Conservation (phyloP, 139 green algal species). For the Chlamydomonas eustigma region DNA sequence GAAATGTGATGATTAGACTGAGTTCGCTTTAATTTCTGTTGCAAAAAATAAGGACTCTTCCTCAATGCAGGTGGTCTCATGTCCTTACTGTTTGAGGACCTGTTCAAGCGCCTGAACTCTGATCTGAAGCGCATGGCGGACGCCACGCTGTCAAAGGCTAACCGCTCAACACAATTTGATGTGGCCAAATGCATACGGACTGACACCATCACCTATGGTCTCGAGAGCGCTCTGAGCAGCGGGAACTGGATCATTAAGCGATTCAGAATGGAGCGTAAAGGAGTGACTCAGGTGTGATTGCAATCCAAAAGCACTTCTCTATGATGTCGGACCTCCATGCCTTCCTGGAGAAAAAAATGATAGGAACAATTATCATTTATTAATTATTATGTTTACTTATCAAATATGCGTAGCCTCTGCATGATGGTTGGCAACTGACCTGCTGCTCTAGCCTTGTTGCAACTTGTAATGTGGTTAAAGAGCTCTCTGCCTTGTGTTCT, state of each 20-base stretch:
- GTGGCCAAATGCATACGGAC: conserved; percentile 86
- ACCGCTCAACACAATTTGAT: conserved; percentile 80
- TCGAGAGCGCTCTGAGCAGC: conserved; percentile 87
- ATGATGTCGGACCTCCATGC: no score
- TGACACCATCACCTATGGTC: conserved; percentile 89
- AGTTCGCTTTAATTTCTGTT: no score
- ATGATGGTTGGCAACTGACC: no score
- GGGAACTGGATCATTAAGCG: conserved; percentile 99
- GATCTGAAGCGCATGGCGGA: conserved; percentile 90
- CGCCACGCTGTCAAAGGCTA: conserved; percentile 72
- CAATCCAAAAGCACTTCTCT: no score
- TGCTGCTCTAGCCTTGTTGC: no score
- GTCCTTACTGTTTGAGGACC: conserved; percentile 97
- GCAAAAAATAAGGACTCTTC: no score
- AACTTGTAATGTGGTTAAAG: no score
- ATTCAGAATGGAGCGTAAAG: conserved; percentile 98
- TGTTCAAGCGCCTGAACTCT: conserved; percentile 94
- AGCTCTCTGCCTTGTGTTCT: no score
- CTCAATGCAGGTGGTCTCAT: conserved; percentile 74
- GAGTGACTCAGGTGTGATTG: conserved; percentile 91
- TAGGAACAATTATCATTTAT: no score
- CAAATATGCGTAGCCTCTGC: no score
- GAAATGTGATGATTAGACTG: no score
- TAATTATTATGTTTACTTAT: background rate
- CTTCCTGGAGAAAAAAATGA: no score